Evolutionary conservation across 306 rosid species (phyloP), one percentile per base, ranked within the genome.

Genomic region (Morella rubra): DNA sequence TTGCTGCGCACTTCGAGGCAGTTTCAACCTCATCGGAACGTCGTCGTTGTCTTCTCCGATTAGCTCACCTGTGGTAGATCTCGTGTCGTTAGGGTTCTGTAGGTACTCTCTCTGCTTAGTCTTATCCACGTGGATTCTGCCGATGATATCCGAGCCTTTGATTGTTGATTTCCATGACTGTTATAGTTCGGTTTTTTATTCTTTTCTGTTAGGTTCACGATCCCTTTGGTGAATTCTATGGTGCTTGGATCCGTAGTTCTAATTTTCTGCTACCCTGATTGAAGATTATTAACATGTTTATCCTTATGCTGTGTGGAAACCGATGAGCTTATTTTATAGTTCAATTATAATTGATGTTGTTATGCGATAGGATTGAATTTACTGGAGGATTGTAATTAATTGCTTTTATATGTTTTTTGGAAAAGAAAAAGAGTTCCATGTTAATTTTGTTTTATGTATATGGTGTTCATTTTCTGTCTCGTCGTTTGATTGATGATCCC

Each of bases 21-120:
- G 68, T 44, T 84, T 86, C 82, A 84, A 74, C 81, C 87, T 74
- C 86, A 61, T 70, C 80, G 64, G 74, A 49, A 47, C 79, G 77
- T 62, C 81, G 87, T 80, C 85, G 74, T 60, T 62, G 6, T 9
- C 71, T 3, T 59, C 72, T 68, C 79, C 79, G 42, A 24, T 82
- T 71, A 50, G 24, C 12, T 41, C 46, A 22, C 54, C 14, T 51
- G 45, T 3, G 44, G 59, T 49, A 22, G 83, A 88, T 92, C 87
- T 81, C 49, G 50, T 74, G 24, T 41, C 46, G 45, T 87, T 67
- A 16, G 45, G 24, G 51, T 73, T 73, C 71, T 67, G 87, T 86
- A 42, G 79, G 83, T 61, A 9, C 5, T 64, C 42, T 40, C 6
- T 16, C 64, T 68, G 6, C 45, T 73, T 53, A 44, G 18, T 3